Evolutionary conservation across 2,329 filamentous ascomycete genomes (phyloP).

Genomic region (Alternaria metachromatica): DNA sequence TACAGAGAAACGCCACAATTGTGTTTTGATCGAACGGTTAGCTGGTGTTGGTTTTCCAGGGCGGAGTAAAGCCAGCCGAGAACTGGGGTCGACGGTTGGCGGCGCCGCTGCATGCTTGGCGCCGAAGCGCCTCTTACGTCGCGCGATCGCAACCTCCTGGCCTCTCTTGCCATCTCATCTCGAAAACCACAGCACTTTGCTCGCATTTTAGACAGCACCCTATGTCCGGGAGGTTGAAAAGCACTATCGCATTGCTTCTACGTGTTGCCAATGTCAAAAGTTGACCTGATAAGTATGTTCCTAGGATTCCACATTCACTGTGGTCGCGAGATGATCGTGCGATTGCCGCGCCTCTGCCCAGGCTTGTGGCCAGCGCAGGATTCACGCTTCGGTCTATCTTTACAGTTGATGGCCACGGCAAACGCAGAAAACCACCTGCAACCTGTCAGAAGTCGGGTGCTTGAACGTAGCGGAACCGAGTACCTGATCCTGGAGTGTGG

Average conservation of each 20-base stretch:
- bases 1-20: slow-evolving; percentile 7
- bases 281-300: background rate
- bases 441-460: background rate
- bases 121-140: slow-evolving; percentile 21
- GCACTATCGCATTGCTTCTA: background rate
- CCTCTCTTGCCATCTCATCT: background rate
- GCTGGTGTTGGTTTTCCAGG: background rate
- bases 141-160: slow-evolving; percentile 16
- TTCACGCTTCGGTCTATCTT: slow-evolving; percentile 12
- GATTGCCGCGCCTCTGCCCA: slow-evolving; percentile 23
- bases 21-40: slow-evolving; percentile 1
- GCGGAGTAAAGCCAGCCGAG: slow-evolving; percentile 16
- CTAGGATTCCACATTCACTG: background rate
- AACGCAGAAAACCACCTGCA: background rate
- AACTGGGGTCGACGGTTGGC: slow-evolving; percentile 15
- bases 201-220: background rate
- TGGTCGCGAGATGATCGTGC: slow-evolving; percentile 10
- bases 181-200: background rate
- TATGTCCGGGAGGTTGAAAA: background rate
- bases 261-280: background rate
- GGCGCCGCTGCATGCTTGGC: slow-evolving; percentile 15
- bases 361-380: slow-evolving; percentile 11
- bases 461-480: background rate
- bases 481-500: background rate
- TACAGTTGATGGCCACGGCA: slow-evolving; percentile 1